Evolutionary conservation across 2,329 filamentous ascomycete species (phyloP).

Genomic region (Aspergillus ustus): DNA sequence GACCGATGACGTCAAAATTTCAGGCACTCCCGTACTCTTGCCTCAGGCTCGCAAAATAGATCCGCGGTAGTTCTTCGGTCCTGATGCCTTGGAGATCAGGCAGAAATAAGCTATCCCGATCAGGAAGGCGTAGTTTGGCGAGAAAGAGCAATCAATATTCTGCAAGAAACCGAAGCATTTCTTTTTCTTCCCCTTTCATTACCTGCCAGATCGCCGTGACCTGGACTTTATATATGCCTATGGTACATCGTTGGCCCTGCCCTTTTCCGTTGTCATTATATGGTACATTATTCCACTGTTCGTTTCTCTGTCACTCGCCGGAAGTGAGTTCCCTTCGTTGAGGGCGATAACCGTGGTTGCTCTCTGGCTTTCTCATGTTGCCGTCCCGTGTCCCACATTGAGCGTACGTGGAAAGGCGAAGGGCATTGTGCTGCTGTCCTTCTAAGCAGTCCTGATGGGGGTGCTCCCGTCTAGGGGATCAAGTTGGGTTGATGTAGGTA

Average conservation of each 20-base stretch:
- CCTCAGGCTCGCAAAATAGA: neutral
- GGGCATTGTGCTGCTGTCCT: conserved; percentile 1
- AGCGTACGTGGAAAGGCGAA: neutral
- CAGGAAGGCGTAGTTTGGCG: neutral
- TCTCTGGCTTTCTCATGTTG: neutral
- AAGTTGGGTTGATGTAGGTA: neutral
- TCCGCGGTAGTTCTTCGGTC: neutral
- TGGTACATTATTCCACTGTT: conserved; percentile 2
- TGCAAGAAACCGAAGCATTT: conserved; percentile 1
- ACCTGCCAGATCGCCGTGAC: neutral
- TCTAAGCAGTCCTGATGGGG: neutral
- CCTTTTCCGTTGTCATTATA: conserved; percentile 10
- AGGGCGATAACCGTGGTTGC: neutral
- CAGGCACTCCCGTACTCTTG: neutral
- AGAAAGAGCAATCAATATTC: neutral
- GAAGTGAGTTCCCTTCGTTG: neutral
- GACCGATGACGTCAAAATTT: neutral
- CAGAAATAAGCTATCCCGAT: neutral
- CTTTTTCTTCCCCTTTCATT: neutral
- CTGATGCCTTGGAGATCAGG: neutral
- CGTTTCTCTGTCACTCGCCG: neutral
- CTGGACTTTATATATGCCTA: neutral
- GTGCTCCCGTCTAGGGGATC: neutral
- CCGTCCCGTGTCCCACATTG: neutral
- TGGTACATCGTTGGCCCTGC: neutral